Percentiles rank a stretch among this genome's conserved stretches.
Evolutionary conservation across 805 yeast species (phyloP).

Genomic region (Starmerella bombicola): DNA sequence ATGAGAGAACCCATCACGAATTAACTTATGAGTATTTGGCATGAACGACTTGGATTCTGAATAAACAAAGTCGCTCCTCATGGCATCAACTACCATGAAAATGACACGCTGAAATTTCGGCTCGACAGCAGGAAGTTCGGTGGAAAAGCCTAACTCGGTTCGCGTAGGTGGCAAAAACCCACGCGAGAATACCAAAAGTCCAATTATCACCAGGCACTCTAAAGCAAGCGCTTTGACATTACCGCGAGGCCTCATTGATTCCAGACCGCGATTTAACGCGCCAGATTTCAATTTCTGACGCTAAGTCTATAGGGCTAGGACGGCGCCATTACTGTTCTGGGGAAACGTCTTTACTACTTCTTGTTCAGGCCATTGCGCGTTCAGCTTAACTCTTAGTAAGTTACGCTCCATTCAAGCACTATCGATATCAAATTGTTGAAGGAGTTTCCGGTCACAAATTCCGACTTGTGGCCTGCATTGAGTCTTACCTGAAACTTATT

Average conservation of each 20-base stretch:
- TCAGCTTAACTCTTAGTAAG: too few species aligned
- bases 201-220: slow-evolving; percentile 35
- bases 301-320: too few species aligned
- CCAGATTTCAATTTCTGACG: too few species aligned
- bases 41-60: slow-evolving; percentile 47
- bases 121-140: slow-evolving; percentile 18
- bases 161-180: slow-evolving; percentile 93
- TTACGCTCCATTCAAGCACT: too few species aligned
- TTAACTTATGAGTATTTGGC: slow-evolving; percentile 49
- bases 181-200: slow-evolving; percentile 50
- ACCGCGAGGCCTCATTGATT: neutral
- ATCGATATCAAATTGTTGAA: too few species aligned
- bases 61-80: slow-evolving; percentile 78
- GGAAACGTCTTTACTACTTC: too few species aligned
- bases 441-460: too few species aligned
- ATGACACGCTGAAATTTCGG: slow-evolving; percentile 54
- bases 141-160: slow-evolving; percentile 45
- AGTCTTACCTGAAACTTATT: too few species aligned
- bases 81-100: slow-evolving; percentile 82
- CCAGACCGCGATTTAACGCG: too few species aligned
- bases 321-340: too few species aligned
- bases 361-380: too few species aligned
- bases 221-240: slow-evolving; percentile 5
- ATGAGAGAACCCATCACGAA: slow-evolving; percentile 56
- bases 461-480: too few species aligned